Evolutionary conservation across 176 grass and related monocot species (phyloP).

Genomic region (Hyparrhenia diplandra): DNA sequence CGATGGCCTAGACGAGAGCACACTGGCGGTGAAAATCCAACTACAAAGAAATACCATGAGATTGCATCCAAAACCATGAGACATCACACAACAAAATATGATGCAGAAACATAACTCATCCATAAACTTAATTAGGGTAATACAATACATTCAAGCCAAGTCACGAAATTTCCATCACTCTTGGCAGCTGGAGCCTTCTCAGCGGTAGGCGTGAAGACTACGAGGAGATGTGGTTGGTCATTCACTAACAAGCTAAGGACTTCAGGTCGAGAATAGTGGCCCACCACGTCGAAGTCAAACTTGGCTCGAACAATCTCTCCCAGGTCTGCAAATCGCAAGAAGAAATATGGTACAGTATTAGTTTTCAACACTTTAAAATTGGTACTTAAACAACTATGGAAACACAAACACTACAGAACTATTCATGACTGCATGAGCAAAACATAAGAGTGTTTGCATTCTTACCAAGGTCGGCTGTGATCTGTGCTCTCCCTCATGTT

Average conservation of each 20-base stretch:
- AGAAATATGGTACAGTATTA: neutral
- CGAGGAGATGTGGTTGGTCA: constrained; percentile 66
- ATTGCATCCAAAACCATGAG: no score
- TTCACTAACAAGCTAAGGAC: constrained; percentile 77
- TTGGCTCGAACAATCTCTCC: constrained; percentile 88
- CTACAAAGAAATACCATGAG: no score
- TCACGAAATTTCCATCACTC: no score
- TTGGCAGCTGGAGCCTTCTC: constrained; percentile 28
- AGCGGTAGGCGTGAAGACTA: constrained; percentile 56
- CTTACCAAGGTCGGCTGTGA: constrained; percentile 80
- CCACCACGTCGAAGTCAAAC: constrained; percentile 92
- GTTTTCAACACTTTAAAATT: neutral
- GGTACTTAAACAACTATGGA: neutral
- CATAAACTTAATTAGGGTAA: no score
- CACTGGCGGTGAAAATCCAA: no score
- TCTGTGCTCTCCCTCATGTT: constrained; percentile 81
- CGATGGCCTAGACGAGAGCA: no score
- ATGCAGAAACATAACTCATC: no score
- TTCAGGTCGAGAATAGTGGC: constrained; percentile 86
- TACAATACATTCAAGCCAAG: no score
- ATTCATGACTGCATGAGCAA: neutral
- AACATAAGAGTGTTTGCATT: neutral
- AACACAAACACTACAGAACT: neutral
- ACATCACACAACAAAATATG: no score
- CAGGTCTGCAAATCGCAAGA: constrained; percentile 46